Base-by-base conservation (phyloP, 2,329 filamentous ascomycete genomes). In the Penicillium sp. region DNA sequence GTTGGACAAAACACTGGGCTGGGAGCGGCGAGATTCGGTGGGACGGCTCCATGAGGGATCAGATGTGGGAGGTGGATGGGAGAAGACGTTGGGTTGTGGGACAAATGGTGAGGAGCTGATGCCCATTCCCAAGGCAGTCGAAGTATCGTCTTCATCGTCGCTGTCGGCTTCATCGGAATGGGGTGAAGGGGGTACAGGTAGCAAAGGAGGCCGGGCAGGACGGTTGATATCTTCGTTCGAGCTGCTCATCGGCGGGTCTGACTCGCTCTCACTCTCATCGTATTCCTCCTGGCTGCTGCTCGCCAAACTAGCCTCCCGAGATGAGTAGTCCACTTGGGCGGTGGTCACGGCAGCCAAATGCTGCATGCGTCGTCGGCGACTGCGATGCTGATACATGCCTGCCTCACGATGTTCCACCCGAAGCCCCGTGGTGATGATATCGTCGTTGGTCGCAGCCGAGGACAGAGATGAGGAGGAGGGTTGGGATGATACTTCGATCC, bases 401-500 rank as follows among this genome's bases (percentile, higher is more conserved):
- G 61, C 58, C 10, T 61, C 83, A 67, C 84, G 83, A 64, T 83
- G 82, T 63, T 90, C 88, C 54, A 97, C 88, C 54, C 87, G 87
- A 43, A 97, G 83, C 27, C 93, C 93, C 5, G 91, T 95, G 2
- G 92, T 96, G 64, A 96, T 89, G 66, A 96, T 94, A 70, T 97
- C 93, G 65, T 96, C 92, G 62, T 85, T 76, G 54, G 76, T 75
- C 71, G 89, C 87, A 55, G 87, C 77, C 19, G 85, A 96, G 19
- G 93, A 96, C 13, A 96, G 81, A 14, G 93, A 97, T 2, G 94
- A 96, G 2, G 94, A 96, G 0, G 94, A 97, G 7, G 94, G 92
- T 68, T 95, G 91, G 4, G 94, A 97, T 49, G 90, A 87, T 60
- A 99, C 87, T 75, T 99, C 94, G 68, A 98, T 87, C 95, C 95